Conservation (phyloP, 129 eudicot genomes). For the Sambucus nigra region DNA sequence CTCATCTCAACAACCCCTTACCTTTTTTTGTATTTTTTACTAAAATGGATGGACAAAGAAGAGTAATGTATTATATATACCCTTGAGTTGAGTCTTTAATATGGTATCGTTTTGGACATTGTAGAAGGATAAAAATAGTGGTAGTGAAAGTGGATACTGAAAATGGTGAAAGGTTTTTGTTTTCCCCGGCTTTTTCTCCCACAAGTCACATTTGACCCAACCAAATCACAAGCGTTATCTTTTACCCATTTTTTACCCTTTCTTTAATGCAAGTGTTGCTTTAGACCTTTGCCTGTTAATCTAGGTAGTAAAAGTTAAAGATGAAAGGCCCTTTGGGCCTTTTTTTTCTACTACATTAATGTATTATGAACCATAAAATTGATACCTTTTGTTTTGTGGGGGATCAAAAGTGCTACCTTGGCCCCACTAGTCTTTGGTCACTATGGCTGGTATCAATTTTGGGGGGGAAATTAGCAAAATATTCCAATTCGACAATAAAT, state of each 20-base stretch:
- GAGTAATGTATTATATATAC: too few species aligned
- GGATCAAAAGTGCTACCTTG: background rate
- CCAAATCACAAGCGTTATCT: background rate
- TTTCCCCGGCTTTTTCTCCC: slow-evolving; percentile 3
- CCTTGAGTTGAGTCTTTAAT: background rate
- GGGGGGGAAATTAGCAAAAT: too few species aligned
- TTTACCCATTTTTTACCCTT: slow-evolving; percentile 1
- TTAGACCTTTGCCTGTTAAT: background rate
- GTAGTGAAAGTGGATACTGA: slow-evolving; percentile 16
- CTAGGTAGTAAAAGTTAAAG: background rate
- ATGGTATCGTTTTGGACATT: background rate
- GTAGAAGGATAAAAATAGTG: slow-evolving; percentile 3
- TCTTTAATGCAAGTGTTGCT: background rate
- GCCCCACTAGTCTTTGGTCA: background rate
- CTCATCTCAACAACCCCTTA: too few species aligned
- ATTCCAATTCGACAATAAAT: too few species aligned
- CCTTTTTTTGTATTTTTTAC: too few species aligned
- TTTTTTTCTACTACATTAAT: background rate
- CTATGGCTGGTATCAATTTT: too few species aligned
- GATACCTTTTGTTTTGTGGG: background rate
- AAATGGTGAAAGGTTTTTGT: slow-evolving; percentile 4
- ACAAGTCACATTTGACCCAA: background rate
- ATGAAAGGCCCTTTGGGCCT: background rate
- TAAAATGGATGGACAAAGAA: too few species aligned
- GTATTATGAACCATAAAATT: too few species aligned